Conservation (phyloP, 2,329 filamentous ascomycete genomes). For the Pseudogymnoascus sp. region DNA sequence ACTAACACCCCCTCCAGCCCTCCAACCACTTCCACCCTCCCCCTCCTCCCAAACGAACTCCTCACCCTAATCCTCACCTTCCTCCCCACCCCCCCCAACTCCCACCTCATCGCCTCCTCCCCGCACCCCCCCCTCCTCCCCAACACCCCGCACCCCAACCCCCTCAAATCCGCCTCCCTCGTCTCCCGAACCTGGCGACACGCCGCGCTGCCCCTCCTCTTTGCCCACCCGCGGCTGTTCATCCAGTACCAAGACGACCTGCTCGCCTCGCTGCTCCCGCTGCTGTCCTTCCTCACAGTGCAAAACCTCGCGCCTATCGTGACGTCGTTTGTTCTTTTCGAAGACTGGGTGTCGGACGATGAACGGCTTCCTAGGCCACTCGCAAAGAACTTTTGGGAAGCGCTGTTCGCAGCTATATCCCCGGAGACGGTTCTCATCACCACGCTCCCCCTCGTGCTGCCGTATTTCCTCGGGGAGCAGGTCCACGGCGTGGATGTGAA, state of each 20-base stretch:
- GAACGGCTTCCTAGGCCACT: background rate
- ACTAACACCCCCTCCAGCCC: background rate
- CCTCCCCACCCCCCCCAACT: background rate
- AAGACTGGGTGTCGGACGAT: background rate
- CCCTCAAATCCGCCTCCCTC: background rate
- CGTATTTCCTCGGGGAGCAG: background rate
- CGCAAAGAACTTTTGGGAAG: background rate
- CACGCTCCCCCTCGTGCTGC: background rate
- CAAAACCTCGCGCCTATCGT: background rate
- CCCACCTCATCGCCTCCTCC: background rate
- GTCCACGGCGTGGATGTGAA: background rate
- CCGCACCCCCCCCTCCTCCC: background rate
- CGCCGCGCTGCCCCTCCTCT: background rate
- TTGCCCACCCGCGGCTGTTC: background rate
- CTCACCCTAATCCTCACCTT: background rate
- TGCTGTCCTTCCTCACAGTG: background rate
- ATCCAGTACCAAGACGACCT: background rate
- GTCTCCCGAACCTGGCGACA: background rate
- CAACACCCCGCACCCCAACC: background rate
- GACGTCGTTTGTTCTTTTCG: background rate
- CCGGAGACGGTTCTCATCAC: background rate
- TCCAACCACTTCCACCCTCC: background rate
- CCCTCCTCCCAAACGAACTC: background rate
- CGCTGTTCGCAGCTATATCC: background rate
- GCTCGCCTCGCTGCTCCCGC: background rate